phyloP scores from a whole-genome alignment of 805 yeast genomes.

The Brettanomyces custersianus region DNA sequence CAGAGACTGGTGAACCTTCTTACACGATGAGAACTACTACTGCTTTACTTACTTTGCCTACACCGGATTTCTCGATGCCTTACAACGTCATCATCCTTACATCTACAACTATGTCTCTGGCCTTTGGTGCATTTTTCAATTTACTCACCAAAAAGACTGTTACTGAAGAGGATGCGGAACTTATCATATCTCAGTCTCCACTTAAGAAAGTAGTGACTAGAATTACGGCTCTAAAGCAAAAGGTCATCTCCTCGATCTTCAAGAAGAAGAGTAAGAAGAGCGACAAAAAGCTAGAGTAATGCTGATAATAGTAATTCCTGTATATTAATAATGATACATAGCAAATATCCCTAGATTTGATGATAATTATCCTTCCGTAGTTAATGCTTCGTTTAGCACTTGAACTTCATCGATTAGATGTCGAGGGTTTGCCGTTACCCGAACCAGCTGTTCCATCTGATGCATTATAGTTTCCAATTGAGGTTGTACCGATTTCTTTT shows the following conservation, averaged over 20 bases:
- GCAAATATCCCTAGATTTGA: no score
- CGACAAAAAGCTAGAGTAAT: neutral
- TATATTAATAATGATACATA: no score
- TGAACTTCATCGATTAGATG: no score
- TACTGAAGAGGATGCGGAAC: conserved; percentile 61
- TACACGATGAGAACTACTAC: conserved; percentile 75
- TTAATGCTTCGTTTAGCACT: no score
- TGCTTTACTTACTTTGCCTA: conserved; percentile 77
- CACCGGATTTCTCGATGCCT: conserved; percentile 98
- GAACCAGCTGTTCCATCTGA: no score
- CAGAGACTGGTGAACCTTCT: conserved; percentile 9
- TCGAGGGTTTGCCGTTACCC: no score
- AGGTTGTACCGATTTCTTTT: no score
- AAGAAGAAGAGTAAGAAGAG: neutral
- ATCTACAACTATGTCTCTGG: conserved; percentile 85
- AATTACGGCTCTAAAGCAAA: neutral
- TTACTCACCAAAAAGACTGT: conserved; percentile 65
- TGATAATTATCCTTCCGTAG: no score
- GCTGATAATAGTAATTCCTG: no score
- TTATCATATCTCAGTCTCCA: conserved; percentile 11
- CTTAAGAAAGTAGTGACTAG: neutral
- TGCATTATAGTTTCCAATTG: no score
- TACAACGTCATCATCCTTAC: conserved; percentile 92
- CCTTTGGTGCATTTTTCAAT: conserved; percentile 82
- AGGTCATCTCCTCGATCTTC: no score